Evolutionary conservation across 176 grass and related monocot genomes (phyloP).

Genomic region (Eleusine coracana): DNA sequence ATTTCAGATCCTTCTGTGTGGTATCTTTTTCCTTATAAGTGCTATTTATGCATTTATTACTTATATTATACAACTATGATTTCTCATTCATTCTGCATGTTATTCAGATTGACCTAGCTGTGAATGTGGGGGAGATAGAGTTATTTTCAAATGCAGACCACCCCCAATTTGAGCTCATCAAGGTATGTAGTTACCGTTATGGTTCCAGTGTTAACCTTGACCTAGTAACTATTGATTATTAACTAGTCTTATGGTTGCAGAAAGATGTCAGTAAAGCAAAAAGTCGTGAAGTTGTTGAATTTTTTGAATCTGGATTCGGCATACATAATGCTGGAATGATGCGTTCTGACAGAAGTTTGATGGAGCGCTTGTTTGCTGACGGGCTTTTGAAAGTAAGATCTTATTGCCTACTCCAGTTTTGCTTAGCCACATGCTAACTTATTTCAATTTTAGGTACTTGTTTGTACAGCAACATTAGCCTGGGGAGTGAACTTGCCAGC

Average conservation of each 20-base stretch:
- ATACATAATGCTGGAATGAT: slow-evolving; percentile 99
- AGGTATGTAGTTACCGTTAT: slow-evolving; percentile 55
- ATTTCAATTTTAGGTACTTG: slow-evolving; percentile 75
- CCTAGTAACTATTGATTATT: slow-evolving; percentile 36
- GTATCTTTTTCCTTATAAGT: slow-evolving; percentile 15
- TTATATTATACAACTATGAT: slow-evolving; percentile 9
- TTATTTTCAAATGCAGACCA: slow-evolving; percentile 76
- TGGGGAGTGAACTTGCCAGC: slow-evolving; percentile 98
- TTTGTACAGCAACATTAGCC: slow-evolving; percentile 97
- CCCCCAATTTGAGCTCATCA: slow-evolving; percentile 76
- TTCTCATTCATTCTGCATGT: slow-evolving; percentile 29
- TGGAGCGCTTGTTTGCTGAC: slow-evolving; percentile 86
- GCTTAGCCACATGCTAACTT: slow-evolving; percentile 32
- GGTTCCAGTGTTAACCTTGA: slow-evolving; percentile 34
- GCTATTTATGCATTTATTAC: slow-evolving; percentile 4
- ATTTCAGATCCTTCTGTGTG: neutral
- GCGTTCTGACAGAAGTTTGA: slow-evolving; percentile 86
- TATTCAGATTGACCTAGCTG: slow-evolving; percentile 78
- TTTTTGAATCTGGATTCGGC: slow-evolving; percentile 95
- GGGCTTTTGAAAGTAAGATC: slow-evolving; percentile 72
- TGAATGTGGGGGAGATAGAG: slow-evolving; percentile 70
- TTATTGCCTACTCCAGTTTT: slow-evolving; percentile 24
- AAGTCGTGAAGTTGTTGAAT: slow-evolving; percentile 84
- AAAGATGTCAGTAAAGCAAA: slow-evolving; percentile 93
- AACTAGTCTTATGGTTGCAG: slow-evolving; percentile 46